Conservation (phyloP, 371 early-diverging fungal species). For the Smittium culicis region DNA sequence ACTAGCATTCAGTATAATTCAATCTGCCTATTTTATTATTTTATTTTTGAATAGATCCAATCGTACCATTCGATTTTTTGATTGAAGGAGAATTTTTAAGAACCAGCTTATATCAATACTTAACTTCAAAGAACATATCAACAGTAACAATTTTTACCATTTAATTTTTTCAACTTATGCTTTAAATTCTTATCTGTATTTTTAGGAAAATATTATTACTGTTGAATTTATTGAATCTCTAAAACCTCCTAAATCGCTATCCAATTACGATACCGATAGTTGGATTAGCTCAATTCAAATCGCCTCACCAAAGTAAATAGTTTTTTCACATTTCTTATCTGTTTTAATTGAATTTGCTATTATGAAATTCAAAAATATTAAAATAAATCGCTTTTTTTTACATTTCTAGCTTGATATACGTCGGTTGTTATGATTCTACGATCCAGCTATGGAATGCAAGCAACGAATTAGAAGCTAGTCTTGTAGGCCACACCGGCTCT, state of each 20-base stretch:
- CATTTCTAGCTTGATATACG: conserved; percentile 40
- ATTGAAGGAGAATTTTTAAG: conserved; percentile 75
- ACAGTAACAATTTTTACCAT: conserved; percentile 37
- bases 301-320: conserved; percentile 19
- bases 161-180: background rate
- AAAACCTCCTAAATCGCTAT: conserved; percentile 64
- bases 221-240: conserved; percentile 82
- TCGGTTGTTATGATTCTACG: conserved; percentile 72
- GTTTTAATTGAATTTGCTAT: no score
- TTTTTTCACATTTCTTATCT: background rate
- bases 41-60: conserved; percentile 40
- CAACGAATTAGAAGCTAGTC: conserved; percentile 51
- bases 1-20: background rate
- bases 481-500: conserved; percentile 53
- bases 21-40: background rate
- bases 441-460: conserved; percentile 68
- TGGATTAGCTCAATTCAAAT: conserved; percentile 73
- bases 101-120: conserved; percentile 55
- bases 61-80: conserved; percentile 83
- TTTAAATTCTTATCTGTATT: conserved; percentile 6
- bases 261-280: conserved; percentile 75
- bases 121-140: conserved; percentile 52
- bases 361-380: no score
- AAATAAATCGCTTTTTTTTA: conserved; percentile 6
- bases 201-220: conserved; percentile 66